A percentile compares a stretch with the other conserved stretches of the same genome.
These are phyloP conservation scores for Phytophthora multivora DNA, from an alignment of 352 stramenopile genomes.

Conservation along the genomic window DNA sequence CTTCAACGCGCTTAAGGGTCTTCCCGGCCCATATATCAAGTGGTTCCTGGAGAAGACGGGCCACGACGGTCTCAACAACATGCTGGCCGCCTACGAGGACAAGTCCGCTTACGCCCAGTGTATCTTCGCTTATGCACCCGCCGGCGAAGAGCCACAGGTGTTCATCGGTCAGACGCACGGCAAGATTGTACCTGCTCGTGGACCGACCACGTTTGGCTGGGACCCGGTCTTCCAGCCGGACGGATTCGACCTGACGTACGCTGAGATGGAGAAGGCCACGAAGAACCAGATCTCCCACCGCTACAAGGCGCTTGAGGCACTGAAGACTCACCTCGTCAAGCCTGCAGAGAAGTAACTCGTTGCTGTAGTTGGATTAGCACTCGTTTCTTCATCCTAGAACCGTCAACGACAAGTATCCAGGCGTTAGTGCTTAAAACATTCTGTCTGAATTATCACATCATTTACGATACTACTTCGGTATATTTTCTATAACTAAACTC, in stretches of 20 bases:
- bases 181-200: conserved; percentile 92
- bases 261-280: conserved; percentile 88
- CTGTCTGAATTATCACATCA: conserved; percentile 1
- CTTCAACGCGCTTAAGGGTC: conserved; percentile 94
- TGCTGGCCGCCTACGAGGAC: conserved; percentile 94
- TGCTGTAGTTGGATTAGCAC: conserved; percentile 2
- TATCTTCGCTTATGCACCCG: conserved; percentile 93
- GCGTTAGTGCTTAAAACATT: not conserved
- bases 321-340: conserved; percentile 49
- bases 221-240: conserved; percentile 91
- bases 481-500: not conserved
- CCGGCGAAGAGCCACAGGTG: conserved; percentile 84
- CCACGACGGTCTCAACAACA: conserved; percentile 93
- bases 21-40: conserved; percentile 98
- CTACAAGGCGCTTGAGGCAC: conserved; percentile 79
- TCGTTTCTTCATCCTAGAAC: conserved; percentile 6
- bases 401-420: not conserved
- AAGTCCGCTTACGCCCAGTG: conserved; percentile 97
- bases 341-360: conserved; percentile 24
- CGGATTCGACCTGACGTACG: conserved; percentile 86
- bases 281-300: conserved; percentile 94
- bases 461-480: not conserved
- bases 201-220: conserved; percentile 90
- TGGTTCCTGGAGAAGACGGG: conserved; percentile 98
- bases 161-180: conserved; percentile 94